Base-by-base conservation (phyloP, 2,329 filamentous ascomycete species). In the Aspergillus transmontanensis region DNA sequence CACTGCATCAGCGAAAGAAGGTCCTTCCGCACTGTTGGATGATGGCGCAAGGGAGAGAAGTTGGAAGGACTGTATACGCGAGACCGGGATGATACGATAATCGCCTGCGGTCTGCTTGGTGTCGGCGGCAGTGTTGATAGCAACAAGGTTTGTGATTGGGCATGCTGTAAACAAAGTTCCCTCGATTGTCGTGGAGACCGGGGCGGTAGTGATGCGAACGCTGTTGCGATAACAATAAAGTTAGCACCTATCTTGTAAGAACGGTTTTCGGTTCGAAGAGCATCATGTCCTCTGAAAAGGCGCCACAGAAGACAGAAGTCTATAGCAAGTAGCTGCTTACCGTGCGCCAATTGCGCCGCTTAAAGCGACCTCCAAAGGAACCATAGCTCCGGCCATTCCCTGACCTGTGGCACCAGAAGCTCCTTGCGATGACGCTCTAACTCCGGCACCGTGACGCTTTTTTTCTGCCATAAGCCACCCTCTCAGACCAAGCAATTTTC, bases 151-250 rank as follows among this genome's bases (percentile, higher is more conserved):
- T 61, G 86, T 85, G 69, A 86, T 79, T 30, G 86, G 85, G 73
- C 85, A 86, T 53, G 84, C 85, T 32, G 86, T 87, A 76, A 87
- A 89, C 62, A 90, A 81, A 21, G 81, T 87, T 70, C 87, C 87
- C 75, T 89, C 87, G 63, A 87, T 77, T 28, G 82, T 84, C 50
- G 82, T 81, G 58, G 82, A 74, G 9, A 81, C 81, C 32, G 82
- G 77, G 19, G 82, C 80, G 57, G 85, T 88, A 61, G 82, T 87
- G 67, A 89, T 75, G 68, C 84, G 86, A 71, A 89, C 80, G 63
- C 87, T 89, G 73, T 60, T 54, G 10, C 23, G 26, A 60, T 41
- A 55, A 45, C 4, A 58, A 50, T 50, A 41, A 32, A 46, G 39
- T 67, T 46, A 68, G 60, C 48, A 57, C 9, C 48, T n/a, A 10